A percentile compares a stretch with the other conserved stretches of the same genome.
These are phyloP conservation scores for Tuber aestivum DNA, from an alignment of 495 filamentous ascomycete genomes.

Conservation along the genomic window DNA sequence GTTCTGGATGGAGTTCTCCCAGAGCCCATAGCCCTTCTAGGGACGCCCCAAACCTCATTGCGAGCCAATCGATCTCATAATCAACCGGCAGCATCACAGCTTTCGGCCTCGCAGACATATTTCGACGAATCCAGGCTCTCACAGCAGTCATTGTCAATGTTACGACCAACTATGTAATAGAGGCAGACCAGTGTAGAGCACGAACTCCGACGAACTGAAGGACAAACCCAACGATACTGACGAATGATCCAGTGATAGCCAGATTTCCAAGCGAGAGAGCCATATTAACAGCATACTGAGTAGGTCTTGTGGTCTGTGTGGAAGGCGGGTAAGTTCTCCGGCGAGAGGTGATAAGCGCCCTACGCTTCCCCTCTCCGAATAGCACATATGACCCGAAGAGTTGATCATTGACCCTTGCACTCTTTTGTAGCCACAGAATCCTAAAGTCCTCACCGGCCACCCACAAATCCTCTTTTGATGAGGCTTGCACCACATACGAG, in stretches of 20 bases:
- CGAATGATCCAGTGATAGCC: constrained; percentile 24
- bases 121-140: constrained; percentile 48
- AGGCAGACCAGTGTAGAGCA: constrained; percentile 49
- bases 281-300: not conserved
- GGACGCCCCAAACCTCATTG: constrained; percentile 20
- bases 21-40: not conserved
- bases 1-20: not conserved
- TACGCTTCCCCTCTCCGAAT: constrained; percentile 10
- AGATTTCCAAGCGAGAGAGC: constrained; percentile 3
- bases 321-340: not conserved
- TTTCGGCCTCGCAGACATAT: constrained; percentile 43
- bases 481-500: constrained; percentile 41
- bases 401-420: constrained; percentile 39
- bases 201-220: constrained; percentile 51
- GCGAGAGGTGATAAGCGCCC: constrained; percentile 21
- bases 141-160: constrained; percentile 50
- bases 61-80: constrained; percentile 50
- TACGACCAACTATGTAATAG: constrained; percentile 47
- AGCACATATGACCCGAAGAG: constrained; percentile 38
- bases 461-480: constrained; percentile 33
- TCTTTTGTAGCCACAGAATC: constrained; percentile 40
- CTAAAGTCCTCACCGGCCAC: constrained; percentile 12
- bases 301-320: not conserved
- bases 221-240: constrained; percentile 49
- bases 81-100: constrained; percentile 41